Conservation (phyloP, 1,139 yeast genomes). For the Scheffersomyces quercinus region DNA sequence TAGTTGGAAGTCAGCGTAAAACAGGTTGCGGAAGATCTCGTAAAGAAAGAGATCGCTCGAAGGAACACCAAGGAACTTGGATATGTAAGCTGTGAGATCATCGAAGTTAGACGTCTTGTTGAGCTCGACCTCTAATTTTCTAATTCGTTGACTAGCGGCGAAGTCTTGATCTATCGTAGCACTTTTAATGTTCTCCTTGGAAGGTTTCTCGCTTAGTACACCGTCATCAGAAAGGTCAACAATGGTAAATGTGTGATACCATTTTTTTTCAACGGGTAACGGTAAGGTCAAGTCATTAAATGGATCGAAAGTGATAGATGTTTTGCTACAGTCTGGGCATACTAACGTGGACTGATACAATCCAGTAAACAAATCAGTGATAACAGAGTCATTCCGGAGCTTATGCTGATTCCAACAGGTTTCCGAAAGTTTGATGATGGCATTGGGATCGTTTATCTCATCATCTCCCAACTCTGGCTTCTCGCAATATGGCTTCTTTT, state of each 20-base stretch:
- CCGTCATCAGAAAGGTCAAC: slow-evolving; percentile 59
- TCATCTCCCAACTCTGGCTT: slow-evolving; percentile 78
- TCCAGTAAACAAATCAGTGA: slow-evolving; percentile 86
- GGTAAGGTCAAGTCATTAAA: slow-evolving; percentile 90
- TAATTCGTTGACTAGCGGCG: slow-evolving; percentile 16
- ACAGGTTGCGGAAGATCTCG: slow-evolving; percentile 69
- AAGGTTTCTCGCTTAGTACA: slow-evolving; percentile 4
- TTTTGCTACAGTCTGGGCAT: slow-evolving; percentile 81
- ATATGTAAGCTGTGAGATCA: slow-evolving; percentile 63
- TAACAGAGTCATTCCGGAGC: slow-evolving; percentile 79
- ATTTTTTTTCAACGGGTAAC: slow-evolving; percentile 71
- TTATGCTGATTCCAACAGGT: slow-evolving; percentile 83
- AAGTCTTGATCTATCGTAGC: too few species aligned
- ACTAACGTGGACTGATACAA: slow-evolving; percentile 84
- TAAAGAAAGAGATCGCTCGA: slow-evolving; percentile 53
- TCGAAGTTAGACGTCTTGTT: slow-evolving; percentile 63
- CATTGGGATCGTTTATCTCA: slow-evolving; percentile 54
- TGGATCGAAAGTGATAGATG: slow-evolving; percentile 92
- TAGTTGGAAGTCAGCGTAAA: slow-evolving; percentile 71
- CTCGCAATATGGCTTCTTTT: slow-evolving; percentile 81
- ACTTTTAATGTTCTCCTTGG: too few species aligned
- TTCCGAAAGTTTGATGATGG: slow-evolving; percentile 62
- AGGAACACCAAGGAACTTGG: slow-evolving; percentile 50
- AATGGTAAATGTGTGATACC: slow-evolving; percentile 68
- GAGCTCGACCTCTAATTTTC: slow-evolving; percentile 67